Evolutionary conservation across 1,284 basidiomycete genomes (phyloP).

Genomic region (Apiotrichum mycotoxinovorans): DNA sequence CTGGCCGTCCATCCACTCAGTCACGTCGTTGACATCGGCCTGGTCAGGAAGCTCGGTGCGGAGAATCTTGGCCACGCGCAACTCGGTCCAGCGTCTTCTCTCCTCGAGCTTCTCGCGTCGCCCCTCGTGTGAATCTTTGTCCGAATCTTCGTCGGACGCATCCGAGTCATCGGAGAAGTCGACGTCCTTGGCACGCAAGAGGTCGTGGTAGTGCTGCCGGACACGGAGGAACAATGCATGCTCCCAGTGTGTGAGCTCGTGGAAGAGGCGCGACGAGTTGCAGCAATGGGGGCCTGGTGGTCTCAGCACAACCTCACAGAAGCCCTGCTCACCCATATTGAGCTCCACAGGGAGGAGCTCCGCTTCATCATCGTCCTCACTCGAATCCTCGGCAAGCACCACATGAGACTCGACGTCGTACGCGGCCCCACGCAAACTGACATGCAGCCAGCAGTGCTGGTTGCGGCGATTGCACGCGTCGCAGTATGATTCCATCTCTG

Average conservation of each 20-base stretch:
- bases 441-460: conserved; percentile 4
- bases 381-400: not conserved
- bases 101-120: not conserved
- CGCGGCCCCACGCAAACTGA: not conserved
- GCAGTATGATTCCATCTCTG: conserved; percentile 4
- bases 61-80: not conserved
- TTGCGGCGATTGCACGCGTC: conserved; percentile 9
- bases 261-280: not conserved
- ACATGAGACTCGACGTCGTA: conserved; percentile 1
- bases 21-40: conserved; percentile 2
- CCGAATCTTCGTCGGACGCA: not conserved
- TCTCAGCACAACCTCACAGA: not conserved
- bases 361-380: not conserved
- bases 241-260: conserved; percentile 10
- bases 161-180: not conserved
- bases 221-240: conserved; percentile 2
- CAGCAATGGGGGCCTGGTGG: not conserved
- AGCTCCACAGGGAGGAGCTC: too few relatives aligned
- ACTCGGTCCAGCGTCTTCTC: not conserved
- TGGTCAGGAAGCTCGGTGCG: not conserved
- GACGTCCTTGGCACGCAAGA: conserved; percentile 3
- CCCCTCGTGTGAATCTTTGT: not conserved
- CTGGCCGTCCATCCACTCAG: conserved; percentile 5
- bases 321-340: not conserved
- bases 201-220: conserved; percentile 3